Conservation (phyloP, 176 grass and related monocot species). For the Melocanna baccifera region DNA sequence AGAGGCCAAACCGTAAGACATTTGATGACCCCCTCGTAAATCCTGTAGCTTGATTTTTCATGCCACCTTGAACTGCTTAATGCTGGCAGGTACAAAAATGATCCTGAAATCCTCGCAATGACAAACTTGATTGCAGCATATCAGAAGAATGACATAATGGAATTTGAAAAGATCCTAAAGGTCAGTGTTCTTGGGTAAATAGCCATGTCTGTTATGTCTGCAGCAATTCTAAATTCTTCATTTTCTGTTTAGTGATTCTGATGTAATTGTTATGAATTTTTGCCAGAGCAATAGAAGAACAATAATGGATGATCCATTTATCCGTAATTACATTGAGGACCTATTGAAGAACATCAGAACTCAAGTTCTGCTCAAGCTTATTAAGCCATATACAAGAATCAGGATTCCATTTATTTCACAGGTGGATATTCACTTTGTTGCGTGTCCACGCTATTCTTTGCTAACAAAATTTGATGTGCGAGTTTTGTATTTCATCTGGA, state of each 20-base stretch:
- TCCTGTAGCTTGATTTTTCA: constrained; percentile 22
- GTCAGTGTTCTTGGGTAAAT: constrained; percentile 39
- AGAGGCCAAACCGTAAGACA: constrained; percentile 95
- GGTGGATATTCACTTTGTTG: constrained; percentile 40
- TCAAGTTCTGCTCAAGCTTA: constrained; percentile 98
- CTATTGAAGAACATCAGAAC: constrained; percentile 99
- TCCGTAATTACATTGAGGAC: constrained; percentile 98
- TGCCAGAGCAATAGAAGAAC: constrained; percentile 95
- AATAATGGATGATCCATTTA: constrained; percentile 99
- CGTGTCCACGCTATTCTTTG: neutral
- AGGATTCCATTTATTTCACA: constrained; percentile 98
- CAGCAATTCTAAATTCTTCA: constrained; percentile 11
- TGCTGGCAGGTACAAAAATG: constrained; percentile 90
- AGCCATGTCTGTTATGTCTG: neutral
- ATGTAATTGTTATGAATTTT: constrained; percentile 3
- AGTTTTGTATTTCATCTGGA: neutral
- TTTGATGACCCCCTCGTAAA: neutral
- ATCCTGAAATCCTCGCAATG: constrained; percentile 98
- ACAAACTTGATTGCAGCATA: constrained; percentile 98
- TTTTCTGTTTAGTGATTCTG: constrained; percentile 13
- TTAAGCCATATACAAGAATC: constrained; percentile 98
- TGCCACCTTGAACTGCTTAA: neutral
- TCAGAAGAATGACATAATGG: constrained; percentile 96
- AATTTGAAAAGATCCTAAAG: constrained; percentile 99
- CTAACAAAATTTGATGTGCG: neutral